Conservation (phyloP, 2,329 filamentous ascomycete species). For the Nemania abortiva region DNA sequence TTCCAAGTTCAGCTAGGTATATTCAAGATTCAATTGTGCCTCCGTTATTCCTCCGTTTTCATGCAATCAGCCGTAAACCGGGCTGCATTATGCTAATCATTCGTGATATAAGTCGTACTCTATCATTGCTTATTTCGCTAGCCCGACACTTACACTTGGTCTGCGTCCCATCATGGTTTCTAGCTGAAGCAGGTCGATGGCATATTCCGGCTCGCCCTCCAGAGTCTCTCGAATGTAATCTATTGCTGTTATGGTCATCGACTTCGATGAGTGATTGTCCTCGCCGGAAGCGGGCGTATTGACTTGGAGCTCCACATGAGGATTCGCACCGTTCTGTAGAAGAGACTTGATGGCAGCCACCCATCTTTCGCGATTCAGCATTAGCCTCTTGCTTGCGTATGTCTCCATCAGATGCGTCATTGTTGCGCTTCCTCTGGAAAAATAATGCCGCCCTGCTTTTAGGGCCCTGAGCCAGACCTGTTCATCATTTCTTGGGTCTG, state of each 20-base stretch:
- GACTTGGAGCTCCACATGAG: slow-evolving; percentile 47
- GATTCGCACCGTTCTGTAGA: slow-evolving; percentile 49
- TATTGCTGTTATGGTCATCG: slow-evolving; percentile 45
- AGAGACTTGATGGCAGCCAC: slow-evolving; percentile 49
- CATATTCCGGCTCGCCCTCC: slow-evolving; percentile 52
- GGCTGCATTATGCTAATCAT: slow-evolving; percentile 26
- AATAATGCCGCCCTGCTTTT: slow-evolving; percentile 49
- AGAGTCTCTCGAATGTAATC: slow-evolving; percentile 50
- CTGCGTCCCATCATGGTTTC: slow-evolving; percentile 49
- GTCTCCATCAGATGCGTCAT: slow-evolving; percentile 51
- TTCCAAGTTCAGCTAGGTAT: slow-evolving; percentile 12
- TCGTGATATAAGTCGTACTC: slow-evolving; percentile 26
- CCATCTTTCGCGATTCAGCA: slow-evolving; percentile 51
- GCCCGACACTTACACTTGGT: slow-evolving; percentile 48
- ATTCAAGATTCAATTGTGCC: slow-evolving; percentile 25
- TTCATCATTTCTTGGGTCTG: slow-evolving; percentile 42
- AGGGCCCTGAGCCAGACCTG: slow-evolving; percentile 48
- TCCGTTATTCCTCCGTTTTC: slow-evolving; percentile 19
- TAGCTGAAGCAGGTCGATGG: slow-evolving; percentile 49
- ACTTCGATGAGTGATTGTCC: slow-evolving; percentile 42
- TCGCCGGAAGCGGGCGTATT: slow-evolving; percentile 42
- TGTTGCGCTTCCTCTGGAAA: slow-evolving; percentile 48
- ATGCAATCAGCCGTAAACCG: slow-evolving; percentile 19
- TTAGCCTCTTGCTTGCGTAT: slow-evolving; percentile 48
- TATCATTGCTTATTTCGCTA: slow-evolving; percentile 41